phyloP scores from a whole-genome alignment of 202 grass and related monocot species.

The Bolboschoenoplectus hybrid region DNA sequence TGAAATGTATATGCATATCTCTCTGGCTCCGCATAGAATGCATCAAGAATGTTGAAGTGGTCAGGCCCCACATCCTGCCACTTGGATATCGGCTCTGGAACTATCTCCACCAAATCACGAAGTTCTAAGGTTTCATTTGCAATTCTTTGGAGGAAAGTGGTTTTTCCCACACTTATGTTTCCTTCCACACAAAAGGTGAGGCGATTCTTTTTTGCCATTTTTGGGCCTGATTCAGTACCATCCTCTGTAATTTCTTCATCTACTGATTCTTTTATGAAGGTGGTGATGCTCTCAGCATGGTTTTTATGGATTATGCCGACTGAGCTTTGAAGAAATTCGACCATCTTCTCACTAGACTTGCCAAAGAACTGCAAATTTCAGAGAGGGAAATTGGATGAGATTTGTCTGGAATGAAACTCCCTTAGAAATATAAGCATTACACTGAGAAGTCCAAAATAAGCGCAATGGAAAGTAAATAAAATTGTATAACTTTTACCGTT shows the following conservation, averaged over 20 bases:
- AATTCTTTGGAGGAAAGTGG: slow-evolving; percentile 93
- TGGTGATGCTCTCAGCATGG: slow-evolving; percentile 89
- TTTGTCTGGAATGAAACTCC: background rate
- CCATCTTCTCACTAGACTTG: slow-evolving; percentile 83
- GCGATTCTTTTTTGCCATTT: slow-evolving; percentile 56
- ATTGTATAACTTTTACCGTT: background rate
- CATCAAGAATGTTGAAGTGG: slow-evolving; percentile 94
- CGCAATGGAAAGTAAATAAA: slow-evolving; percentile 24
- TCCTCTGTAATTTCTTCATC: slow-evolving; percentile 75
- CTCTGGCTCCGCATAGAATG: slow-evolving; percentile 84
- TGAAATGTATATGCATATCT: slow-evolving; percentile 98
- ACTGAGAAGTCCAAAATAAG: background rate
- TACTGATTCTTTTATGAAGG: slow-evolving; percentile 91
- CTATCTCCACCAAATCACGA: slow-evolving; percentile 90
- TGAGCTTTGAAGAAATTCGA: slow-evolving; percentile 82
- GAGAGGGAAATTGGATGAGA: slow-evolving; percentile 7
- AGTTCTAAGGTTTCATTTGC: slow-evolving; percentile 97
- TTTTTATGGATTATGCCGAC: slow-evolving; percentile 96
- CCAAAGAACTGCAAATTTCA: slow-evolving; percentile 69
- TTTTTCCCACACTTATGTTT: slow-evolving; percentile 96
- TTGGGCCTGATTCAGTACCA: slow-evolving; percentile 42
- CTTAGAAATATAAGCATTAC: background rate
- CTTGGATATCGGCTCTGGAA: slow-evolving; percentile 84
- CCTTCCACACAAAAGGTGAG: slow-evolving; percentile 98
- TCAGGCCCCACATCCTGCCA: slow-evolving; percentile 97